Base-by-base conservation (phyloP, 129 eudicot genomes). In the Cynara cardunculus region DNA sequence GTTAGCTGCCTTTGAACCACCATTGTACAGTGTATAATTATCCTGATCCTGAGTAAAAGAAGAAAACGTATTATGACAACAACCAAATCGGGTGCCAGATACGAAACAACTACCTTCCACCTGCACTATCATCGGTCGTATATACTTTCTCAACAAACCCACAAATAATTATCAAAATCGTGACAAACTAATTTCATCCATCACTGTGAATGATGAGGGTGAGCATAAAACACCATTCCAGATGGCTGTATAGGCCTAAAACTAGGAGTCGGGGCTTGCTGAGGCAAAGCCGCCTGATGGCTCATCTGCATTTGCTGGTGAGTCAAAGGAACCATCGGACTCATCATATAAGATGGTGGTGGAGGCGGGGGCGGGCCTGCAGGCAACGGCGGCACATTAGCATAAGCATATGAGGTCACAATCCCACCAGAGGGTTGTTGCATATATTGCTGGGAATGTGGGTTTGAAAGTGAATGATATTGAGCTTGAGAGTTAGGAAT, bases 301-400 rank as follows among this genome's bases (percentile, higher is more conserved):
- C 75, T 56, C 81, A 86, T 76, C 69, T 79, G 86, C 70, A 85
- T 16, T 5, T 74, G 87, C 21, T 87, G 87, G 56, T 88, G 95
- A 76, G 78, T 74, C 85, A 87, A 35, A 32, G 98, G 93, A 81
- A 90, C 89, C 90, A 94, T 86, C 6, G 89, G 88, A 74, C 88
- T 88, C 81, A 87, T 80, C 93, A 90, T 91, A 78, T 94, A 92
- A 27, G 93, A 69, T 2, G 90, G 94, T 11, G 92, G 96, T n/a
- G 85, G 87, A 16, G 89, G 86, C 53, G 85, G 86, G 8, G 89
- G 92, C 5, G 75, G 75, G 25, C 85, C 91, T 0, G 89, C 73
- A 35, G 91, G 89, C 78, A 91, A 41, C 0, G 92, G 87, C 25
- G 92, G 87, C 73, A 84, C 71, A 32, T 76, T 85, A 41, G 84